Conservation (phyloP, 106 monocot species). For the Posidonia australis region DNA sequence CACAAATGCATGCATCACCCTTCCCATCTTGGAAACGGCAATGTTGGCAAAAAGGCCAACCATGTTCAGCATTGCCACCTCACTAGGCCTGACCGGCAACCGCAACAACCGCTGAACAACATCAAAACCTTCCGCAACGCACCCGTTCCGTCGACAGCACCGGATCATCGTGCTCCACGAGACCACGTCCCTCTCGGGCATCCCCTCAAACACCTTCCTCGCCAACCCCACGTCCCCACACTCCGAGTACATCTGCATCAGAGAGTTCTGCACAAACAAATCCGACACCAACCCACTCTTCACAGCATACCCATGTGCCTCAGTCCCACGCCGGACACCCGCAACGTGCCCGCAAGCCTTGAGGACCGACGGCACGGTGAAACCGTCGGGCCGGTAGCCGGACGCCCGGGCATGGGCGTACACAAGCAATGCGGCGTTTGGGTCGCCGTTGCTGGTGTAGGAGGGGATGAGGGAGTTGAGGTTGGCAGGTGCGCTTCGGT, state of each 20-base stretch:
- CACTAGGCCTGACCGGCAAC: constrained; percentile 18
- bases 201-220: constrained; percentile 33
- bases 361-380: constrained; percentile 41
- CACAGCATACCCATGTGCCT: constrained; percentile 33
- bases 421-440: constrained; percentile 19
- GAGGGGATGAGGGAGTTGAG: constrained; percentile 47
- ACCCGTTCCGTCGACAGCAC: constrained; percentile 8
- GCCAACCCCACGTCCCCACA: constrained; percentile 23
- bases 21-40: constrained; percentile 12
- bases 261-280: constrained; percentile 42
- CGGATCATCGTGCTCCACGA: constrained; percentile 59
- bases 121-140: constrained; percentile 9
- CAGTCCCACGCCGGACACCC: constrained; percentile 7
- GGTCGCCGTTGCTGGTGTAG: constrained; percentile 25
- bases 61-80: constrained; percentile 37
- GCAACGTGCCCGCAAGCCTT: constrained; percentile 39
- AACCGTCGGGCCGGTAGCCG: constrained; percentile 18
- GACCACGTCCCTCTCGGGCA: constrained; percentile 51
- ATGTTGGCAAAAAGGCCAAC: constrained; percentile 37
- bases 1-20: constrained; percentile 29
- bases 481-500: constrained; percentile 6
- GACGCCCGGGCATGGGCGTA: constrained; percentile 18
- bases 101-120: constrained; percentile 35
- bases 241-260: constrained; percentile 52
- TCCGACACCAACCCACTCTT: constrained; percentile 36